Base-by-base conservation (phyloP, 2,329 filamentous ascomycete species). In the Aureobasidium mangrovei region DNA sequence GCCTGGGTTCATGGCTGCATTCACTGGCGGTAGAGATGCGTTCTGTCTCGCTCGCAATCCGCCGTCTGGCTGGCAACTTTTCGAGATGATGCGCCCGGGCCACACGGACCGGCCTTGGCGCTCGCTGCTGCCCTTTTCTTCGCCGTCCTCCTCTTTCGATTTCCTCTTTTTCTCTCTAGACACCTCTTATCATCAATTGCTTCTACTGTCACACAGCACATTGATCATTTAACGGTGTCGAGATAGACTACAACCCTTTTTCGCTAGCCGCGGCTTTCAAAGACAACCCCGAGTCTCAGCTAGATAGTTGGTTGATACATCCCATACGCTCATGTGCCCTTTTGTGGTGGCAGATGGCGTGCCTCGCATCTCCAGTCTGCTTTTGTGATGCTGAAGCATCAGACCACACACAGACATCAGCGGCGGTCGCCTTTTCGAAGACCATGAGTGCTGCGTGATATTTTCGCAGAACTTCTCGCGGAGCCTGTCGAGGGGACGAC, bases 191-290 rank as follows among this genome's bases (percentile, higher is more conserved):
- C 91, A 81, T 91, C 88, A 90, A 83, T 81, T 84, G 77, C 80
- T 77, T 66, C 77, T 55, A 69, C 73, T 71, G 73, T 72, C 70
- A 73, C 75, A 82, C 79, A 86, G 83, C 80, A 83, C 85, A 80
- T 80, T 88, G 89, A 91, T 83, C 91, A 95, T 95, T 93, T 79
- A 82, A 73, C 73, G 75, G 83, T 93, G 91, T 88, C 88, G 70
- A 95, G 87, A 95, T 69, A 7, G 73, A 67, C 63, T 67, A 69
- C 86, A 88, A 86, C 85, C 86, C 26, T 53, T 88, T 90, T 90
- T 95, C 91, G 91, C 91, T 96, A 96, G 87, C 90, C 82, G 87
- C 85, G 85, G 87, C 88, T 90, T 87, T 81, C 74, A 73, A 68
- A 70, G 70, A 67, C 48, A 43, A 58, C 60, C 72, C 70, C 82